Base-by-base conservation (phyloP, 768 basidiomycete genomes). In the Clitopilus passeckerianus region DNA sequence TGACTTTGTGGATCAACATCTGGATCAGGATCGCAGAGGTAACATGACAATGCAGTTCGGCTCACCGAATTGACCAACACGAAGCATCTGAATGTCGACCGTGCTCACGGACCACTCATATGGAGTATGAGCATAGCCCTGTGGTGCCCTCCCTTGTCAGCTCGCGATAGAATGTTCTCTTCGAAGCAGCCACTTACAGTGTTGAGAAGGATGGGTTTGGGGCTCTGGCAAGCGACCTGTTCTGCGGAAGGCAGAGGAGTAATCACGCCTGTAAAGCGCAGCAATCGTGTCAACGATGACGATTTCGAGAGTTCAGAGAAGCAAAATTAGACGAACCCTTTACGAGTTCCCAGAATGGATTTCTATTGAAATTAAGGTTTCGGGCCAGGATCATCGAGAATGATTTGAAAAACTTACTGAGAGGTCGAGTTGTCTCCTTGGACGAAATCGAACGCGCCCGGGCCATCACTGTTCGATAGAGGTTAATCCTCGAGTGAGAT, bases 291-390 rank as follows among this genome's bases (percentile, higher is more conserved):
- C 30, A 53, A 7, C 27, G 35, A 16, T 53, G 15, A 22, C 30
- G n/a, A n/a, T 30, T 46, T 33, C 53, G 34, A 16, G 43, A 24
- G 22, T 53, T 6, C 16, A 16, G 57, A 37, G 20, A 34, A 53
- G 57, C 3, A 34, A 15, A 16, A 22, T 57, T 60, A n/a, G 57
- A 57, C 60, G n/a, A 54, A 81, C 84, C 83, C 74, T 91, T 93
- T 55, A 92, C 87, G 30, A 90, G 65, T 62, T 91, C 80, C 89
- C 90, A 91, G 68, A 92, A 89, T 4, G 87, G 86, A 68, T 92
- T 91, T 67, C 86, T 87, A 63, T 50, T 22, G 37, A 41, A 6
- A 57, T 59, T 57, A 58, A 63, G 16, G 20, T 53, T 58, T 27
- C 55, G 59, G 24, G 20, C 43, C n/a, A 5, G 20, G 34, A 33